Conservation (phyloP, 495 filamentous ascomycete genomes). For the Jackrogersella multiformis region DNA sequence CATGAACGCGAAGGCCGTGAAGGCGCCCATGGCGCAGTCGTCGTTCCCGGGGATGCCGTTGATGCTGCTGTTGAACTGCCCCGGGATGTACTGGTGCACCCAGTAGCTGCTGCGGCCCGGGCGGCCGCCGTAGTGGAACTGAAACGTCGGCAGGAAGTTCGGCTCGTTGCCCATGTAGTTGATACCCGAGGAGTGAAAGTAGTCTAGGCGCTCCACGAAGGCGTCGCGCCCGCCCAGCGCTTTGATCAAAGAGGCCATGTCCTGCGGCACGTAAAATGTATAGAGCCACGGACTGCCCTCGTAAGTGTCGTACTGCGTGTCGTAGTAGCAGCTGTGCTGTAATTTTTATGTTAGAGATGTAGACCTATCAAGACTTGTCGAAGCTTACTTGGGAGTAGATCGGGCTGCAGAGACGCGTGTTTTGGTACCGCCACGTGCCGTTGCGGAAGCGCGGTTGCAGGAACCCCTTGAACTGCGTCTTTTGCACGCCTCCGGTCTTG, state of each 20-base stretch:
- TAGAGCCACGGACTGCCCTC: slow-evolving; percentile 79
- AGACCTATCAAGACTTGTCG: too few species aligned
- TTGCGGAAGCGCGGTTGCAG: slow-evolving; percentile 71
- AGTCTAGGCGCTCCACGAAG: slow-evolving; percentile 70
- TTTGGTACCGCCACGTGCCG: slow-evolving; percentile 72
- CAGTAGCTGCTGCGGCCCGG: slow-evolving; percentile 70
- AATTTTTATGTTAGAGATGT: too few species aligned
- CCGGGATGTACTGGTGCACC: slow-evolving; percentile 71
- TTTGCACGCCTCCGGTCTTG: slow-evolving; percentile 27
- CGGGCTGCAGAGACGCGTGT: slow-evolving; percentile 70
- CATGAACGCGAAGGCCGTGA: slow-evolving; percentile 73
- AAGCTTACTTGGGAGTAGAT: too few species aligned
- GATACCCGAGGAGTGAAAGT: slow-evolving; percentile 69
- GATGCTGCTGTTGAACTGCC: slow-evolving; percentile 68
- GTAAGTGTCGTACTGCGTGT: slow-evolving; percentile 73
- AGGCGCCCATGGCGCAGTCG: slow-evolving; percentile 80
- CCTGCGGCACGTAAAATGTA: slow-evolving; percentile 75
- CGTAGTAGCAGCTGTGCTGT: slow-evolving; percentile 60
- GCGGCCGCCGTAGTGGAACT: slow-evolving; percentile 77
- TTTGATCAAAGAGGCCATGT: slow-evolving; percentile 68
- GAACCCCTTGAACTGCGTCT: slow-evolving; percentile 69
- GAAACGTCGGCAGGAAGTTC: slow-evolving; percentile 73
- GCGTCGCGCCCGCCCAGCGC: slow-evolving; percentile 65
- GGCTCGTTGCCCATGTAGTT: slow-evolving; percentile 80
- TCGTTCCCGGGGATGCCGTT: slow-evolving; percentile 78